A percentile compares a stretch with the other conserved stretches of the same genome.
phyloP scores from a whole-genome alignment of 176 grass and related monocot species.

The Ensete glaucum region DNA sequence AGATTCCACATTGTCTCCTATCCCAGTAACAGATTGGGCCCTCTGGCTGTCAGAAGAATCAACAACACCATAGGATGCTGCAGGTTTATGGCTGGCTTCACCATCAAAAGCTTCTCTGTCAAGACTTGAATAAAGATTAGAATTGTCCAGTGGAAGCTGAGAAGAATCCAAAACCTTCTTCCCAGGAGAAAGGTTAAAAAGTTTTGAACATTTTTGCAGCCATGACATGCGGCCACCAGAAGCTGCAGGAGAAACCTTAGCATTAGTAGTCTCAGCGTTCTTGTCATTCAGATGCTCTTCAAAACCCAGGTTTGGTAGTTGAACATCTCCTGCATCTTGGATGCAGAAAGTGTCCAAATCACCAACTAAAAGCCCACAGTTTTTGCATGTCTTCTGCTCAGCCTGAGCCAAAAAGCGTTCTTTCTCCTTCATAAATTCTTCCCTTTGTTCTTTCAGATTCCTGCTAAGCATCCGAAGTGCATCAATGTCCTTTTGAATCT shows the following conservation, averaged over 20 bases:
- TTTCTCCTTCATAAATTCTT: slow-evolving; percentile 62
- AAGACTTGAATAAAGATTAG: slow-evolving; percentile 12
- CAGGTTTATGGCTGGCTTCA: slow-evolving; percentile 48
- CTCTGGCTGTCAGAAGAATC: slow-evolving; percentile 31
- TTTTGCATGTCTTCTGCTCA: slow-evolving; percentile 76
- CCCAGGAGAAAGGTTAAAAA: slow-evolving; percentile 69
- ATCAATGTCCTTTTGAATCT: slow-evolving; percentile 74
- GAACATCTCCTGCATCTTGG: slow-evolving; percentile 29
- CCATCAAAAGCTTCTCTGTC: slow-evolving; percentile 54
- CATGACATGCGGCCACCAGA: slow-evolving; percentile 53
- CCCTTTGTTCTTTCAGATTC: slow-evolving; percentile 52
- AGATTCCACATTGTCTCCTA: slow-evolving; percentile 35
- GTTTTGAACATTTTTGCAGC: slow-evolving; percentile 66
- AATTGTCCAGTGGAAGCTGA: slow-evolving; percentile 14
- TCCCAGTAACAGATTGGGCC: slow-evolving; percentile 24
- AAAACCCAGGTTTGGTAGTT: slow-evolving; percentile 40
- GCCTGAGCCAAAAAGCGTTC: slow-evolving; percentile 31
- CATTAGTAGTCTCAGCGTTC: slow-evolving; percentile 21
- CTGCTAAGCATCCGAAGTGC: slow-evolving; percentile 51
- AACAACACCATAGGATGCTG: slow-evolving; percentile 47
- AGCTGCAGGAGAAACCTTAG: slow-evolving; percentile 15
- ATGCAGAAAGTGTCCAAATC: slow-evolving; percentile 37
- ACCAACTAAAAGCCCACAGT: slow-evolving; percentile 46
- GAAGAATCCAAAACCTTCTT: slow-evolving; percentile 44
- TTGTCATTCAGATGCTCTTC: slow-evolving; percentile 25